Conservation (phyloP, 305 asterid genomes). For the Fraxinus floribunda region DNA sequence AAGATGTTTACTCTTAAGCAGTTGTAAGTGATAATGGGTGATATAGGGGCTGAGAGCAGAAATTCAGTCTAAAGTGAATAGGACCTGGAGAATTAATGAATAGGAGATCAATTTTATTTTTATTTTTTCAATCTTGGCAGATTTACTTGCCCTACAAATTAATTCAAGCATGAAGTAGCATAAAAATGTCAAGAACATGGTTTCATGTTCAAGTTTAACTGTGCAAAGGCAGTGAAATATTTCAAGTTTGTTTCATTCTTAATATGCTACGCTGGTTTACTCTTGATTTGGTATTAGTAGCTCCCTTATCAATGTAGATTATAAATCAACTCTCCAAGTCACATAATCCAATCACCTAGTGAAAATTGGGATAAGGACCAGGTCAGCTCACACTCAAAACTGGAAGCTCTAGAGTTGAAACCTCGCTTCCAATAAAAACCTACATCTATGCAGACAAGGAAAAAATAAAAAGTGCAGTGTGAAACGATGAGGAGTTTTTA, state of each 20-base stretch:
- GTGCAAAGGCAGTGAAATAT: neutral
- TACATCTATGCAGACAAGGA: neutral
- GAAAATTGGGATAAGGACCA: conserved; percentile 4
- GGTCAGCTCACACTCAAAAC: neutral
- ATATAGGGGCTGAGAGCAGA: neutral
- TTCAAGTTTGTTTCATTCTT: neutral
- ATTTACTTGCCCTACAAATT: neutral
- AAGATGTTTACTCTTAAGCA: neutral
- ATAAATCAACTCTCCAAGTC: neutral
- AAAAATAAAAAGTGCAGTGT: neutral
- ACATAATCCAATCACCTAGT: neutral
- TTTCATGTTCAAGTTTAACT: neutral
- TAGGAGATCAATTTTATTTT: neutral
- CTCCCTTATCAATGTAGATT: neutral
- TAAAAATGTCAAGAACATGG: neutral
- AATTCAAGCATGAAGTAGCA: neutral
- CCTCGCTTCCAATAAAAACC: neutral
- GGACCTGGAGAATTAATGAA: neutral
- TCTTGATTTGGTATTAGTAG: neutral
- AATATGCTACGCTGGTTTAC: neutral
- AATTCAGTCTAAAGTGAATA: neutral
- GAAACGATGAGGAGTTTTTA: neutral
- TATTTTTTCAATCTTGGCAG: neutral
- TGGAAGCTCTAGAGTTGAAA: neutral
- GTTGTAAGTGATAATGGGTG: neutral